Conservation (phyloP, 305 asterid species). For the Rubia peregrina region DNA sequence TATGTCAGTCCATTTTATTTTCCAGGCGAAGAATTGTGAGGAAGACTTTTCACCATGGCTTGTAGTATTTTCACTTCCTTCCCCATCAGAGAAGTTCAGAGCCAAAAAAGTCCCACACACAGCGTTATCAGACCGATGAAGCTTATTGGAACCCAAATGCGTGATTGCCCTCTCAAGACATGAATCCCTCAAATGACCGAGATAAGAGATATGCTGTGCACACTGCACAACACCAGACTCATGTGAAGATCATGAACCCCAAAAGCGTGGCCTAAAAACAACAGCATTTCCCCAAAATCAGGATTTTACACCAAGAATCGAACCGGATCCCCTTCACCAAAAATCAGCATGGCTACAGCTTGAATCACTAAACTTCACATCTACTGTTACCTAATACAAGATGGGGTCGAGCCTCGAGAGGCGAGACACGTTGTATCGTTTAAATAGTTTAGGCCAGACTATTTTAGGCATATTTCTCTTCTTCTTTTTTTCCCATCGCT, state of each 20-base stretch:
- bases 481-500: not conserved
- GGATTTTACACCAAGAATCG: not conserved
- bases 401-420: too few species aligned
- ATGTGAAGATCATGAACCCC: conserved; percentile 17
- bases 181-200: conserved; percentile 43
- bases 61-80: conserved; percentile 36
- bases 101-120: conserved; percentile 38
- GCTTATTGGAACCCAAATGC: conserved; percentile 34
- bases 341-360: not conserved
- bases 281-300: not conserved
- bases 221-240: conserved; percentile 30
- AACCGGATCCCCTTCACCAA: not conserved
- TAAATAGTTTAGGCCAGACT: not conserved
- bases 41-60: conserved; percentile 30
- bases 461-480: not conserved
- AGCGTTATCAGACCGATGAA: conserved; percentile 43
- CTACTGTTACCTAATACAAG: not conserved
- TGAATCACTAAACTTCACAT: not conserved
- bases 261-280: conserved; percentile 7
- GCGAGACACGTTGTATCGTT: not conserved
- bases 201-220: conserved; percentile 40
- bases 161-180: conserved; percentile 47
- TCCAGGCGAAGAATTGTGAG: conserved; percentile 39
- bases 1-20: conserved; percentile 61
- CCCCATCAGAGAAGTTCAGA: conserved; percentile 53